Evolutionary conservation across 768 basidiomycete genomes (phyloP).

Genomic region (Naganishia vaughanmartiniae): DNA sequence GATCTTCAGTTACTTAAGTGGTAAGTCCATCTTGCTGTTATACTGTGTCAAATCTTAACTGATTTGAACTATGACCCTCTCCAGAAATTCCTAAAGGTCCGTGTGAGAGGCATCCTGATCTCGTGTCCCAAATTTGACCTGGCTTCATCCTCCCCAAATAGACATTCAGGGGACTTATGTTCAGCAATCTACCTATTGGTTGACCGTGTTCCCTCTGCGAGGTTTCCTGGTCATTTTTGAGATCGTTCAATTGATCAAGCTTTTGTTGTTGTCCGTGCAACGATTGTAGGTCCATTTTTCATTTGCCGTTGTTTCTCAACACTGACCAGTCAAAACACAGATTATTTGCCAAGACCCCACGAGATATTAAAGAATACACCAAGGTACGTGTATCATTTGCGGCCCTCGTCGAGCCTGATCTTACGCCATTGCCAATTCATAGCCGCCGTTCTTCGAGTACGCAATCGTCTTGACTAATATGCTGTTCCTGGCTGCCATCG

Average conservation of each 20-base stretch:
- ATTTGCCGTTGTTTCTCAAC: neutral
- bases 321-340: neutral
- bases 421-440: slow-evolving; percentile 14
- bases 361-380: slow-evolving; percentile 53
- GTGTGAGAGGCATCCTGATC: slow-evolving; percentile 24
- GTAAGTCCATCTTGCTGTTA: neutral
- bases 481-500: slow-evolving; percentile 91
- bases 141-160: slow-evolving; percentile 56
- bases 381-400: slow-evolving; percentile 26
- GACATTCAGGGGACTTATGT: slow-evolving; percentile 84
- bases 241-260: slow-evolving; percentile 88
- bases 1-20: slow-evolving; percentile 44
- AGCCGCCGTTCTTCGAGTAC: slow-evolving; percentile 86
- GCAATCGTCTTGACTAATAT: slow-evolving; percentile 54
- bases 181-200: slow-evolving; percentile 84
- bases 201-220: slow-evolving; percentile 92
- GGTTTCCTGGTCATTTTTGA: slow-evolving; percentile 95
- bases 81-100: slow-evolving; percentile 55
- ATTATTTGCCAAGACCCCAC: slow-evolving; percentile 51
- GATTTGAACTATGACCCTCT: neutral
- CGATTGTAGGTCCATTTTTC: slow-evolving; percentile 16
- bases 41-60: neutral
- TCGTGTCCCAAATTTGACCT: neutral
- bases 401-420: slow-evolving; percentile 37
- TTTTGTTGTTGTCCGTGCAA: slow-evolving; percentile 56